These are phyloP conservation scores for Fusarium irregulare DNA, from an alignment of 2,329 filamentous ascomycete species.

Conservation along the genomic window DNA sequence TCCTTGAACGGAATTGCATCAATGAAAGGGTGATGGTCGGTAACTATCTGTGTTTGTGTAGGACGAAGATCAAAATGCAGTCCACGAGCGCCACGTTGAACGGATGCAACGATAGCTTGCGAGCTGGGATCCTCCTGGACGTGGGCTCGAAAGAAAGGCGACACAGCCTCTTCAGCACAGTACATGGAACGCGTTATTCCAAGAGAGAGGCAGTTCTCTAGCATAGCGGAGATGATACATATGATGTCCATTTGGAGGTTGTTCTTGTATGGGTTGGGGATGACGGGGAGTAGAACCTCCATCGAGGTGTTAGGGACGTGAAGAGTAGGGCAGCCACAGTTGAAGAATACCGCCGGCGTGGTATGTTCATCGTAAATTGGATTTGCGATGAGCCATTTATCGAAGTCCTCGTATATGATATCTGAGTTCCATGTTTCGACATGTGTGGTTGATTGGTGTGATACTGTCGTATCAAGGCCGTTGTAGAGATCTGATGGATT, in stretches of 20 bases:
- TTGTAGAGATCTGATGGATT: conserved; percentile 35
- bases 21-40: conserved; percentile 45
- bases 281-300: conserved; percentile 39
- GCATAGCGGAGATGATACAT: conserved; percentile 41
- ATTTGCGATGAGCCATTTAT: conserved; percentile 31
- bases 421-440: conserved; percentile 1
- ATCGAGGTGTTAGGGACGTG: conserved; percentile 38
- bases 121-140: conserved; percentile 22
- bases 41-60: conserved; percentile 41
- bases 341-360: conserved; percentile 35
- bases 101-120: conserved; percentile 30
- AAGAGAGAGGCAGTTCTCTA: conserved; percentile 45
- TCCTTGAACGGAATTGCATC: conserved; percentile 45
- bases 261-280: conserved; percentile 43
- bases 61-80: conserved; percentile 46
- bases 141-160: conserved; percentile 41
- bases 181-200: conserved; percentile 43
- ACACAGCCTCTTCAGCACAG: conserved; percentile 42
- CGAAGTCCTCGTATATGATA: conserved; percentile 19
- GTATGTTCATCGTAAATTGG: conserved; percentile 6
- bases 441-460: conserved; percentile 9
- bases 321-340: conserved; percentile 43
- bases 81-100: conserved; percentile 36
- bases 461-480: conserved; percentile 1
- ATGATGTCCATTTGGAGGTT: conserved; percentile 44